A percentile compares a stretch with the other conserved stretches of the same genome.
phyloP scores from a whole-genome alignment of 2,329 filamentous ascomycete species.

The Hypocrella siamensis region DNA sequence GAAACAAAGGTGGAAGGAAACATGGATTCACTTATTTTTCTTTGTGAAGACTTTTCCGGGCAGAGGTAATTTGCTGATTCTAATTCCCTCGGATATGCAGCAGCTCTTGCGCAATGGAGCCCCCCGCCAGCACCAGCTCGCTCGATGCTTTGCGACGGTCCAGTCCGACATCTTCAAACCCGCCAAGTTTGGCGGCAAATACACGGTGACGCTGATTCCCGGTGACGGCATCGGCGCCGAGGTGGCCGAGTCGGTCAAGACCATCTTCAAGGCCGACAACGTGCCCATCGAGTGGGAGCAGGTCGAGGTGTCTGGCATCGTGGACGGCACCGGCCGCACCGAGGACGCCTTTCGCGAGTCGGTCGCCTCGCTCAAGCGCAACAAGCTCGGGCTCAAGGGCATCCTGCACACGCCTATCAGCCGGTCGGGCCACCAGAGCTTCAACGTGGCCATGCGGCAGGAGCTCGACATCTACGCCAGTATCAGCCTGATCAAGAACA shows the following conservation, averaged over 20 bases:
- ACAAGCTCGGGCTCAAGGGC: constrained; percentile 98
- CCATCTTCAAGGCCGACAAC: constrained; percentile 98
- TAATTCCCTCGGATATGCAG: constrained; percentile 16
- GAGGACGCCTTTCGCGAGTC: constrained; percentile 94
- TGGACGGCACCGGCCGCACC: constrained; percentile 62
- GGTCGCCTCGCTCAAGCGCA: constrained; percentile 87
- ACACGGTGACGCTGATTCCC: constrained; percentile 96
- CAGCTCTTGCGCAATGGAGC: constrained; percentile 36
- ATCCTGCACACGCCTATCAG: constrained; percentile 96
- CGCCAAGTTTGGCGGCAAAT: constrained; percentile 97
- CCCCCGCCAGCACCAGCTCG: constrained; percentile 26
- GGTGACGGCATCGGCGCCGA: constrained; percentile 98
- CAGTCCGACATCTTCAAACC: constrained; percentile 97
- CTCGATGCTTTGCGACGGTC: constrained; percentile 59
- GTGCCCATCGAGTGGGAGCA: constrained; percentile 98
- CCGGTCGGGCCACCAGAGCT: constrained; percentile 93
- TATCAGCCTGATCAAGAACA: constrained; percentile 98
- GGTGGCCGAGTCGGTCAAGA: constrained; percentile 96
- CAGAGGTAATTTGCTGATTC: neutral
- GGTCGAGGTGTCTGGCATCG: constrained; percentile 85
- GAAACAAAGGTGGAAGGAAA: too few species aligned
- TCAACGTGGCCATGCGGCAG: constrained; percentile 98
- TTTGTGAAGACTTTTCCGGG: neutral
- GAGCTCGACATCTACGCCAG: constrained; percentile 99
- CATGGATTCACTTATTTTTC: neutral